Evolutionary conservation across 1,284 basidiomycete genomes (phyloP).

Genomic region (Pterulicium gracile): DNA sequence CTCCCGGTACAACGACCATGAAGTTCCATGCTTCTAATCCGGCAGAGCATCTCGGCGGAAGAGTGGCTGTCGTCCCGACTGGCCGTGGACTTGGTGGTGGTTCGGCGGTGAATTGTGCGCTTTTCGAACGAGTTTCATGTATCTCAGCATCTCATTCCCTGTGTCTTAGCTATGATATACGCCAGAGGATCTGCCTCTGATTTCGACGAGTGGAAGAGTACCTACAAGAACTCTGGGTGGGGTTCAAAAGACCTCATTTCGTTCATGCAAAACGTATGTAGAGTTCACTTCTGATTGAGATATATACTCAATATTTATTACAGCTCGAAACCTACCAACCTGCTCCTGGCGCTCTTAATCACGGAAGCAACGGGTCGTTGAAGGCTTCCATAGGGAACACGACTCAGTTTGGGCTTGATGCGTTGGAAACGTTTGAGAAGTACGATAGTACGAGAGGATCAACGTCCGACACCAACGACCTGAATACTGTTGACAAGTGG

Average conservation of each 20-base stretch:
- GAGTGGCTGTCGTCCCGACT: conserved; percentile 27
- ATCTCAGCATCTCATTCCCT: conserved; percentile 14
- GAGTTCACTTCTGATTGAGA: background rate
- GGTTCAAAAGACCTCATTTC: conserved; percentile 30
- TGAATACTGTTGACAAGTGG: conserved; percentile 29
- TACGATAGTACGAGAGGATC: conserved; percentile 32
- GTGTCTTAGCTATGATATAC: background rate
- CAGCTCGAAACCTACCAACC: background rate
- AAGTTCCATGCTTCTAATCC: background rate
- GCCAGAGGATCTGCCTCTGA: conserved; percentile 29
- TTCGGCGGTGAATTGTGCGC: conserved; percentile 47
- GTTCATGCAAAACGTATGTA: conserved; percentile 32
- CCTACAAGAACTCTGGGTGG: conserved; percentile 33
- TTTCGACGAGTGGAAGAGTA: conserved; percentile 32
- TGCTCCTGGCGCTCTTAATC: background rate
- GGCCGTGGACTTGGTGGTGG: conserved; percentile 49
- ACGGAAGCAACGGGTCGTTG: background rate
- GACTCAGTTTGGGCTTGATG: conserved; percentile 19
- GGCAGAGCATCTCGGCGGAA: conserved; percentile 15
- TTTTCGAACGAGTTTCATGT: conserved; percentile 23
- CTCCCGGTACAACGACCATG: background rate
- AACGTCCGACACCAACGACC: conserved; percentile 33
- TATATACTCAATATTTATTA: background rate
- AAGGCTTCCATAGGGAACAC: background rate
- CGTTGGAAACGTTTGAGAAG: conserved; percentile 28